Base-by-base conservation (phyloP, 305 asterid genomes). In the Solanum chacoense region DNA sequence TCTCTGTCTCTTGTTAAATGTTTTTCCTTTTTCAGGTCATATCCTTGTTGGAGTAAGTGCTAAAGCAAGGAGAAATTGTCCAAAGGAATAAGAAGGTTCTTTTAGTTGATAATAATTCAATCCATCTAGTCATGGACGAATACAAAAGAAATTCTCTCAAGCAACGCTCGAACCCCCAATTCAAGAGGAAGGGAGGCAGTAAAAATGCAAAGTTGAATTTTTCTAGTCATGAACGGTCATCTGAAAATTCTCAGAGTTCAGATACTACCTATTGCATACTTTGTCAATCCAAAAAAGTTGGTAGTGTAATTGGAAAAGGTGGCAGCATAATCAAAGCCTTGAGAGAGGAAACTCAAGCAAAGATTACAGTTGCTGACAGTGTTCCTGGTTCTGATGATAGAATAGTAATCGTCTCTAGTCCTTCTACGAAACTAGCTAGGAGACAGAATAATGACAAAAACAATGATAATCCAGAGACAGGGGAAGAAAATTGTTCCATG, bases 271-370 rank as follows among this genome's bases (percentile, higher is more conserved):
- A 94, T 83, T 92, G 93, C 32, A 94, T 96, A 90, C 94, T 95
- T 85, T 95, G 98, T 90, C 94, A 91, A 87, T 94, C 97, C 85
- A 91, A 87, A 88, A 96, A 92, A 90, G 91, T 96, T 90, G 99
- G 99, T 81, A 94, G 97, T 90, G 97, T 95, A 34, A 94, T 95
- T 91, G 99, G 99, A 55, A 96, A 94, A 92, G 98, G 98, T 87
- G 98, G 98, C 86, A 91, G 74, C 89, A 94, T 94, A 88, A 91
- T 96, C 91, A 94, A 93, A 92, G 93, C 95, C 85, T 91, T 95
- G 88, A 94, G 98, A 92, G 98, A 94, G 91, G 97, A 94, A 92
- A 95, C 97, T 89, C 94, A 91, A 93, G 99, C 99, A 11, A 96
- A 91, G 91, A 96, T 96, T 88, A 93, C 95, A 59, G 94, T 96